Conservation (phyloP, 768 basidiomycete genomes). For the Floccularia luteovirens region DNA sequence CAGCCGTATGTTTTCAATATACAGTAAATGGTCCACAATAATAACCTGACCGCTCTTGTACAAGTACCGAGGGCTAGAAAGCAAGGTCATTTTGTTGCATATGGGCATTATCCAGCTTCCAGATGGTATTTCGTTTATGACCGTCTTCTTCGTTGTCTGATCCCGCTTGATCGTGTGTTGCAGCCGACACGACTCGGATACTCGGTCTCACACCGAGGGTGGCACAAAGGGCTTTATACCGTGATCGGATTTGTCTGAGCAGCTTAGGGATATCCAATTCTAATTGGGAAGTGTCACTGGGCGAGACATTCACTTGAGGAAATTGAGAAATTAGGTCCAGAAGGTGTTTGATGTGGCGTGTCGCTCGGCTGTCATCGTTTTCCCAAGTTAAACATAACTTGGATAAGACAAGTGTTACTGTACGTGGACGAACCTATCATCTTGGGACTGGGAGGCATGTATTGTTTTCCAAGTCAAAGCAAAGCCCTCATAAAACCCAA, state of each 20-base stretch:
- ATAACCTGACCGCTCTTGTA: no score
- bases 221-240: conserved; percentile 88
- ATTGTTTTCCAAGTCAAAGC: conserved; percentile 64
- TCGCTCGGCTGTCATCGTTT: conserved; percentile 35
- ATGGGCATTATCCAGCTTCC: conserved; percentile 16
- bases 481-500: conserved; percentile 89
- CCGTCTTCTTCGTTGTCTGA: conserved; percentile 4
- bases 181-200: conserved; percentile 23
- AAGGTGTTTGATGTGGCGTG: conserved; percentile 60
- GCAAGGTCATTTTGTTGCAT: no score
- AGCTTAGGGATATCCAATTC: conserved; percentile 68
- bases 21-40: no score
- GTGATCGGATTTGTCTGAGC: conserved; percentile 75
- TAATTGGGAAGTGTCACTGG: conserved; percentile 20
- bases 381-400: not conserved
- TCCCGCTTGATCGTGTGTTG: not conserved
- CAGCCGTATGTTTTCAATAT: no score
- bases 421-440: conserved; percentile 38
- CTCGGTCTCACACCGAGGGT: conserved; percentile 58
- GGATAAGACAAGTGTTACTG: conserved; percentile 3
- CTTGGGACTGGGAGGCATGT: conserved; percentile 26
- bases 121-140: conserved; percentile 9
- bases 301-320: conserved; percentile 69
- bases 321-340: conserved; percentile 69
- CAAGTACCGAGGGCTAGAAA: no score